Evolutionary conservation across 2,329 filamentous ascomycete genomes (phyloP).

Genomic region (Talaromyces sp.): DNA sequence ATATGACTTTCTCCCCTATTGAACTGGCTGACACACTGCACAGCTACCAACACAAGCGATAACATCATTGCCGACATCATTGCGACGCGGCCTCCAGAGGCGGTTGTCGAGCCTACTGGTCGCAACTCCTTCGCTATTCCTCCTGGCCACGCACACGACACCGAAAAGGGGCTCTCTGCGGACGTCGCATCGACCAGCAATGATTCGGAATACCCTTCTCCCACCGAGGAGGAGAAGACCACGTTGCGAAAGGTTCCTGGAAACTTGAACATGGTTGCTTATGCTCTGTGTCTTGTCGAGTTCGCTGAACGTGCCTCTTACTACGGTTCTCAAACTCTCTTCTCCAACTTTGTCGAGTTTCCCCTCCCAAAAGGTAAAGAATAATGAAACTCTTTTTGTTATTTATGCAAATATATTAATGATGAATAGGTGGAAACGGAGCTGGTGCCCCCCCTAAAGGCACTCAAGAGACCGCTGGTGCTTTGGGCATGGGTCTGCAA

Average conservation of each 20-base stretch:
- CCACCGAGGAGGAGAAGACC: constrained; percentile 43
- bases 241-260: constrained; percentile 49
- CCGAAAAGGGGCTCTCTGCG: background rate
- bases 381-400: background rate
- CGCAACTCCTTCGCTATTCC: constrained; percentile 6
- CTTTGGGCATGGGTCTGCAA: constrained; percentile 53
- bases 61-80: constrained; percentile 9
- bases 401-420: background rate
- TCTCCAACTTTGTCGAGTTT: constrained; percentile 58
- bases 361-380: constrained; percentile 45
- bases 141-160: background rate
- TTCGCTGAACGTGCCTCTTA: constrained; percentile 55
- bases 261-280: constrained; percentile 50
- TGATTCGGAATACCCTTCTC: constrained; percentile 26
- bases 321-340: constrained; percentile 50
- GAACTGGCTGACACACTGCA: background rate
- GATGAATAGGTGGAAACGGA: constrained; percentile 29
- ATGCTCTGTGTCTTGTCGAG: constrained; percentile 53
- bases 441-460: constrained; percentile 29
- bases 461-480: constrained; percentile 48
- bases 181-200: background rate
- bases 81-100: constrained; percentile 5
- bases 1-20: background rate
- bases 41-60: constrained; percentile 5
- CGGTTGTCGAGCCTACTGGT: constrained; percentile 8